Base-by-base conservation (phyloP, 805 yeast species). In the Starmerella bombi region DNA sequence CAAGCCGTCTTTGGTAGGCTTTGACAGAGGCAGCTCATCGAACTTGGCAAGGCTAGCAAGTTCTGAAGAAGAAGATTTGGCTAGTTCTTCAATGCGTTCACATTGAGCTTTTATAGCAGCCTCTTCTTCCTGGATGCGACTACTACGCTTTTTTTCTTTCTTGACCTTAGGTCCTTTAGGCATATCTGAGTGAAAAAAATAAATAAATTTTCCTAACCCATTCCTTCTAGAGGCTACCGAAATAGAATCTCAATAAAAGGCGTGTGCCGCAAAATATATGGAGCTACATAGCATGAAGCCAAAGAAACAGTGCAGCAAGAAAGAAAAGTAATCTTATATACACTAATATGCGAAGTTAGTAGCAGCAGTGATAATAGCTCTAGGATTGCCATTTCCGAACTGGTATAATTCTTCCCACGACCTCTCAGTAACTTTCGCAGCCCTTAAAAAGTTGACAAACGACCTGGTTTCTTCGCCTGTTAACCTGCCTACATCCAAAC, bases 11-110 rank as follows among this genome's bases (percentile, higher is more conserved):
- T 76, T 51, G 12, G 93, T 78, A 3, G 65, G 64, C 7, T 63
- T 56, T 3, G 85, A 71, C 22, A 86, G 58, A 7, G 96, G 95
- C n/a, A 86, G 66, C 43, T 86, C 86, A 38, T 69, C 67, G 57
- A 85, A 85, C 48, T 73, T 75, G 3, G 69, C 57, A 3, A 69
- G 56, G 18, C 60, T 42, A 20, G 49, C 48, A 23, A 39, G 18
- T n/a, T 43, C 45, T 5, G 43, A 8, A 8, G 34, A 15, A 10
- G 43, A 30, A 9, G 23, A 20, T 3, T 34, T 14, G 6, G 15
- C 14, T n/a, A 42, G 25, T 31, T 42, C 32, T 10, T 34, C 40
- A 37, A 44, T 33, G 41, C 40, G 38, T n/a, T 35, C 28, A 3
- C 25, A 3, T 23, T 42, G 49, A n/a, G 37, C 34, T 33, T 42